Evolutionary conservation across 768 basidiomycete genomes (phyloP), one percentile per base, ranked within the genome.

Genomic region (Termitomyces titanicus): DNA sequence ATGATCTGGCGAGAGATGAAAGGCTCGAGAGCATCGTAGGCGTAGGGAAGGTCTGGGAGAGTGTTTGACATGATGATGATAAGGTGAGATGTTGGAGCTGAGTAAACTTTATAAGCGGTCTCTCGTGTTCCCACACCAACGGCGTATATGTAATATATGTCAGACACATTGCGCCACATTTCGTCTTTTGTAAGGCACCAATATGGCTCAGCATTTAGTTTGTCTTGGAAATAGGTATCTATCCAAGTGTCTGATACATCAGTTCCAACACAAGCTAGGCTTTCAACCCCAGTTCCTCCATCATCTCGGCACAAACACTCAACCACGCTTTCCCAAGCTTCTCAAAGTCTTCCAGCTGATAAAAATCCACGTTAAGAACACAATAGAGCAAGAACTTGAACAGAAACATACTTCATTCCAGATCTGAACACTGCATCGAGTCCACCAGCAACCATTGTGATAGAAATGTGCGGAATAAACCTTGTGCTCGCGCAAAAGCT

Each of bases 21-120:
- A n/a, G 94, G 94, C 79, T 95, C 91, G 67, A 98, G 91, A 50
- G 84, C 94, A 78, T 94, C 75, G 75, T 94, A 94, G 6, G 76
- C 64, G 70, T 93, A 95, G 6, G 89, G 86, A 31, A 93, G 77
- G 43, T 78, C 70, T 10, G 91, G 91, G 38, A 92, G 80, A 44
- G 52, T 55, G 63, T 68, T 56, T 22, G 67, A 43, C 68, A 69
- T 69, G 49, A 47, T 27, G 33, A 44, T 13, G 49, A 55, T 54
- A 34, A 42, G 2, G 29, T 40, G 20, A 46, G 47, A 27, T 39
- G 20, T 46, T 46, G n/a, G 31, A 42, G 31, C 48, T 46, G 37
- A 40, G 37, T 51, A 17, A 24, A 5, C 31, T 35, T 57, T 57
- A 57, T 61, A 61, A 57, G 53, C 54, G 40, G 57, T 18, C 45